phyloP scores from a whole-genome alignment of 805 yeast genomes.

The Yueomyces sinensis region DNA sequence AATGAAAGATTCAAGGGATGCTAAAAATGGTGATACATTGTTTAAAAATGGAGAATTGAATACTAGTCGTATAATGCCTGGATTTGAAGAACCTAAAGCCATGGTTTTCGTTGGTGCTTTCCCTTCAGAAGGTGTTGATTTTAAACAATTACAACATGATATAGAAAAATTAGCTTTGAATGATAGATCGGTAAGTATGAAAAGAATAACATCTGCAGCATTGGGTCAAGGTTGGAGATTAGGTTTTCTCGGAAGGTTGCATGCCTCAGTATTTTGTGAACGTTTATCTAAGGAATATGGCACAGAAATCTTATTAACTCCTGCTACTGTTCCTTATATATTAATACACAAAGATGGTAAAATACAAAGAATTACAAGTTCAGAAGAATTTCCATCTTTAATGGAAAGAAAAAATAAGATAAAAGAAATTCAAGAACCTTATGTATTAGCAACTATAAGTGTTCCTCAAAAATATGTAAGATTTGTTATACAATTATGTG shows the following conservation, averaged over 20 bases:
- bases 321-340: slow-evolving; percentile 91
- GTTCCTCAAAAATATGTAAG: slow-evolving; percentile 87
- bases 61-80: slow-evolving; percentile 72
- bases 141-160: slow-evolving; percentile 78
- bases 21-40: slow-evolving; percentile 84
- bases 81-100: slow-evolving; percentile 93
- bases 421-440: slow-evolving; percentile 59
- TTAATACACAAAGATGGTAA: slow-evolving; percentile 54
- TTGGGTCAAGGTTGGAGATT: slow-evolving; percentile 96
- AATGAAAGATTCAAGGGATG: slow-evolving; percentile 77
- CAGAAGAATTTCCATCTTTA: slow-evolving; percentile 56
- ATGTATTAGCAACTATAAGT: slow-evolving; percentile 80
- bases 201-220: slow-evolving; percentile 85
- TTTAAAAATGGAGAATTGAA: slow-evolving; percentile 39
- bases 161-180: slow-evolving; percentile 78
- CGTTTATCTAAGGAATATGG: slow-evolving; percentile 90
- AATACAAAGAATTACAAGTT: slow-evolving; percentile 64
- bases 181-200: slow-evolving; percentile 82
- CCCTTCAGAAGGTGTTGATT: slow-evolving; percentile 90
- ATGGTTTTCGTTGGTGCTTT: slow-evolving; percentile 98
- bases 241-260: slow-evolving; percentile 88
- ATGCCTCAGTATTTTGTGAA: slow-evolving; percentile 90
- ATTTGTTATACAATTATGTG: slow-evolving; percentile 74
- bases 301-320: slow-evolving; percentile 78
- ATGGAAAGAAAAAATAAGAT: slow-evolving; percentile 24